Conservation (phyloP, 2,329 filamentous ascomycete species). For the Aphanoascus verrucosus region DNA sequence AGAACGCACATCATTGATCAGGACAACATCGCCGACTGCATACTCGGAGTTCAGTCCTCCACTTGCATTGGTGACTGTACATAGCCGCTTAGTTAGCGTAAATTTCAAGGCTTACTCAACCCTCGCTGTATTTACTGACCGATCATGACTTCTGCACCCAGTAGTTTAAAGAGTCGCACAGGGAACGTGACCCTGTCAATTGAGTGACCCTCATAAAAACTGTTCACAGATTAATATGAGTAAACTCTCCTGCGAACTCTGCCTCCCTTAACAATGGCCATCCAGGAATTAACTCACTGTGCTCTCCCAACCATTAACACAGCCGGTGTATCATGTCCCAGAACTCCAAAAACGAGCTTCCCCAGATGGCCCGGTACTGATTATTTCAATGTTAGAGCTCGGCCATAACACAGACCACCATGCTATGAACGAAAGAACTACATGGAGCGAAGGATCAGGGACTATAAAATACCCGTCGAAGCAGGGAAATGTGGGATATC, state of each 20-base stretch:
- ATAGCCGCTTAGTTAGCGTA: conserved; percentile 9
- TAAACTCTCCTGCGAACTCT: not conserved
- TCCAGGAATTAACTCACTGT: conserved; percentile 42
- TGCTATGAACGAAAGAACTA: not conserved
- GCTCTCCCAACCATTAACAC: conserved; percentile 55
- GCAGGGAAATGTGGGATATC: conserved; percentile 52
- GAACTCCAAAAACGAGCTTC: conserved; percentile 53
- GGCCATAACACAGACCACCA: not conserved
- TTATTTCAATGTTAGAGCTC: not conserved
- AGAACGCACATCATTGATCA: conserved; percentile 51
- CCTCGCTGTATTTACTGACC: conserved; percentile 27
- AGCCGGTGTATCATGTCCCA: conserved; percentile 46
- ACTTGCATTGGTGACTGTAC: conserved; percentile 54
- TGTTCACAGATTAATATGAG: conserved; percentile 21
- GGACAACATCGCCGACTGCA: conserved; percentile 53
- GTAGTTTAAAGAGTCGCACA: conserved; percentile 51
- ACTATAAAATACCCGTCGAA: conserved; percentile 43
- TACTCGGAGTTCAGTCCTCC: conserved; percentile 56
- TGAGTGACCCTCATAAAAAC: conserved; percentile 58
- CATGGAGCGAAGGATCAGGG: not conserved
- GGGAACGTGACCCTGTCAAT: conserved; percentile 55
- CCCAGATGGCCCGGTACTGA: conserved; percentile 51
- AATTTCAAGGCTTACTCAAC: not conserved
- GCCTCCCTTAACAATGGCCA: too few relatives aligned
- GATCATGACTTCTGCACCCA: conserved; percentile 51